These are phyloP conservation scores for Mrakiaceae sp. DNA, from an alignment of 1,284 basidiomycete genomes.

Conservation along the genomic window DNA sequence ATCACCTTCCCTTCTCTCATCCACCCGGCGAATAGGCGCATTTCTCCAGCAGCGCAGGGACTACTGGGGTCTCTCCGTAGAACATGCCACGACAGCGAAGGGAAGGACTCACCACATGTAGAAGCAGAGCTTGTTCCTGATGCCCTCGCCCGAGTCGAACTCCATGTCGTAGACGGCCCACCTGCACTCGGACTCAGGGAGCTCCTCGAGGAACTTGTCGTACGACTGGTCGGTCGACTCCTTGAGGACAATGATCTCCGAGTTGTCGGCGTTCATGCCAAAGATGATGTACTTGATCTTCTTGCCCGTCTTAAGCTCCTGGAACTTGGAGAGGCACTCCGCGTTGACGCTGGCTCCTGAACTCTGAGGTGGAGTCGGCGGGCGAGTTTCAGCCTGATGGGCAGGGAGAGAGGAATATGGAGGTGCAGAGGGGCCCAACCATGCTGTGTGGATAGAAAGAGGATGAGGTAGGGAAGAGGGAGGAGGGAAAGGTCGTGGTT, in stretches of 20 bases:
- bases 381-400: too few species aligned
- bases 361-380: slow-evolving; percentile 39
- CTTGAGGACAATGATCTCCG: slow-evolving; percentile 67
- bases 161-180: slow-evolving; percentile 93
- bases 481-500: too few species aligned
- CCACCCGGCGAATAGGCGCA: too few species aligned
- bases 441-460: too few species aligned
- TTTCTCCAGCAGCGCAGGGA: not conserved
- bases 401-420: too few species aligned
- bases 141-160: slow-evolving; percentile 65
- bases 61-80: not conserved
- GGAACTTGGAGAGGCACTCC: slow-evolving; percentile 53
- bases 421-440: too few species aligned
- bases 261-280: slow-evolving; percentile 52
- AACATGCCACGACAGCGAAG: not conserved
- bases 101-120: slow-evolving; percentile 54
- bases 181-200: slow-evolving; percentile 66
- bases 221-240: slow-evolving; percentile 45
- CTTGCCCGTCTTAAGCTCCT: slow-evolving; percentile 71
- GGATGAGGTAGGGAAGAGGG: too few species aligned
- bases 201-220: slow-evolving; percentile 62
- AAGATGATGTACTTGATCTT: slow-evolving; percentile 81
- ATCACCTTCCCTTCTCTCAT: too few species aligned
- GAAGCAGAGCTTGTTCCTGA: slow-evolving; percentile 85
- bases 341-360: slow-evolving; percentile 61